Conservation (phyloP, 768 basidiomycete genomes). For the Mycena maculata region DNA sequence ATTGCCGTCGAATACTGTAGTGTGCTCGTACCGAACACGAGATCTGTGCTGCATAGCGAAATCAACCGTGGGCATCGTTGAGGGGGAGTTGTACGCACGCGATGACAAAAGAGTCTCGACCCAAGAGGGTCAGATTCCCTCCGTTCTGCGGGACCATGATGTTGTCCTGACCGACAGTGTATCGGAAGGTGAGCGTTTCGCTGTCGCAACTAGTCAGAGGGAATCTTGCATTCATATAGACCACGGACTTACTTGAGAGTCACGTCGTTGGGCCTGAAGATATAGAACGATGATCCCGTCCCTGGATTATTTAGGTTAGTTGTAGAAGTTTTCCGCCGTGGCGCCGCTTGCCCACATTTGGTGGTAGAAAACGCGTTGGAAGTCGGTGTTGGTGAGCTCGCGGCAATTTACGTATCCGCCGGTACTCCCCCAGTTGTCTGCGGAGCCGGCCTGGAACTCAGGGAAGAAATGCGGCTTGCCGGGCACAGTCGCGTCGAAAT, state of each 20-base stretch:
- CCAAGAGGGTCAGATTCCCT: slow-evolving; percentile 54
- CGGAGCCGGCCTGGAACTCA: slow-evolving; percentile 64
- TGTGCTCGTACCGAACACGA: slow-evolving; percentile 60
- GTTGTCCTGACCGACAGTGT: slow-evolving; percentile 22
- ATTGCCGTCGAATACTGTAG: slow-evolving; percentile 66
- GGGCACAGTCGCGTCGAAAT: slow-evolving; percentile 26
- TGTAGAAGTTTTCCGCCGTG: slow-evolving; percentile 68
- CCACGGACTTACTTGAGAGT: slow-evolving; percentile 50
- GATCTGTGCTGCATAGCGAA: slow-evolving; percentile 52
- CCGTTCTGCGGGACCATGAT: slow-evolving; percentile 52
- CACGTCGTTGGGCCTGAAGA: slow-evolving; percentile 63
- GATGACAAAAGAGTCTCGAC: slow-evolving; percentile 65
- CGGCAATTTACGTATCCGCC: slow-evolving; percentile 58
- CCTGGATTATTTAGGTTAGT: slow-evolving; percentile 64
- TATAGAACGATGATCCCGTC: slow-evolving; percentile 60
- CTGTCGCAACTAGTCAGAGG: slow-evolving; percentile 5
- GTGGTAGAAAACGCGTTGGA: slow-evolving; percentile 68
- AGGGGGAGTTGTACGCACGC: slow-evolving; percentile 39
- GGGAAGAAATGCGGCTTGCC: slow-evolving; percentile 27
- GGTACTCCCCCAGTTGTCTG: slow-evolving; percentile 64
- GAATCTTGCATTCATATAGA: too few relatives aligned
- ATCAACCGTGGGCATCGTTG: background rate
- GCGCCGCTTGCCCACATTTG: slow-evolving; percentile 68
- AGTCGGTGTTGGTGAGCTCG: slow-evolving; percentile 60
- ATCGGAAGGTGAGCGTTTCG: slow-evolving; percentile 14